Evolutionary conservation across 305 asterid genomes (phyloP).

Genomic region (Fraxinus latifolia): DNA sequence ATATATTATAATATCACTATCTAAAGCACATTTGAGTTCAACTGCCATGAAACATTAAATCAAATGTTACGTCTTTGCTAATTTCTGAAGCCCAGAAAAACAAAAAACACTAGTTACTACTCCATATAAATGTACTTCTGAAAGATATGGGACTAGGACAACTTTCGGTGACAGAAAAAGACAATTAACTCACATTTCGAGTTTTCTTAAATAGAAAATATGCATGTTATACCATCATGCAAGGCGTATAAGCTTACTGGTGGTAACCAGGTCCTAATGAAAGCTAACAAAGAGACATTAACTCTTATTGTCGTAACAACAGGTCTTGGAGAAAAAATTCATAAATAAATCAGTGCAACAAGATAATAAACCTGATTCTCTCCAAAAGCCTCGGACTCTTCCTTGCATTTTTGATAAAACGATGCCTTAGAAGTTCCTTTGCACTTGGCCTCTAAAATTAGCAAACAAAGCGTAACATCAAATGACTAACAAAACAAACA

Average conservation of each 20-base stretch:
- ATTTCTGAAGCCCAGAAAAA: background rate
- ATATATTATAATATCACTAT: slow-evolving; percentile 7
- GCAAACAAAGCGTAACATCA: slow-evolving; percentile 11
- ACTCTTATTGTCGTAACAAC: background rate
- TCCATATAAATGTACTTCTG: background rate
- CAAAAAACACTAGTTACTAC: background rate
- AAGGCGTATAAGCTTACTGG: background rate
- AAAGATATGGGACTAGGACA: background rate
- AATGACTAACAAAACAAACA: slow-evolving; percentile 21
- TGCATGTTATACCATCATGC: slow-evolving; percentile 5
- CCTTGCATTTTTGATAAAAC: slow-evolving; percentile 77
- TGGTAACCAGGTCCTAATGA: background rate
- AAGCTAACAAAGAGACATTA: background rate
- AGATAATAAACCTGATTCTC: slow-evolving; percentile 70
- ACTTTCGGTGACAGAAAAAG: background rate
- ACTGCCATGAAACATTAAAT: background rate
- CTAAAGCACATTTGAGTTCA: slow-evolving; percentile 22
- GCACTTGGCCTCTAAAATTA: slow-evolving; percentile 79
- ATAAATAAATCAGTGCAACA: slow-evolving; percentile 21
- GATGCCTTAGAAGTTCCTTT: slow-evolving; percentile 83
- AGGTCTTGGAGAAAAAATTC: slow-evolving; percentile 8
- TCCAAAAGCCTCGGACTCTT: slow-evolving; percentile 84
- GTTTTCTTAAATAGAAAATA: background rate
- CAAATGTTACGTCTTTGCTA: background rate
- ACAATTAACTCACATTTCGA: background rate